Evolutionary conservation across 805 yeast genomes (phyloP), one percentile per base, ranked within the genome.

Genomic region (Ogataea nakhonphanomensis): DNA sequence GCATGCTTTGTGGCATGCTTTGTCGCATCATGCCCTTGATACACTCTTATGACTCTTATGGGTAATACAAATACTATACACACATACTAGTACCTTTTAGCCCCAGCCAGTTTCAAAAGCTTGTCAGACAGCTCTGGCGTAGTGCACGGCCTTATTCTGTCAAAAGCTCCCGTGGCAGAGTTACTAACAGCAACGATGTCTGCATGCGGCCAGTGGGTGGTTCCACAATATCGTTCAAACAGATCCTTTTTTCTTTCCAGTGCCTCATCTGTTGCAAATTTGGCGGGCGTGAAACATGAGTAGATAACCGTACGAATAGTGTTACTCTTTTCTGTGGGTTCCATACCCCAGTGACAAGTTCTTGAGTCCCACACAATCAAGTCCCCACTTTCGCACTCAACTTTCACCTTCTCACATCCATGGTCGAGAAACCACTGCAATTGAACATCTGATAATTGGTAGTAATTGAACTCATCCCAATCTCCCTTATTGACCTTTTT

Each of bases 281-380:
- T 55, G 7, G 61, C 58, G 8, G 66, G 62, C 2, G 61, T 51
- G 36, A 58, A 60, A 25, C 57, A 49, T 12, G 55, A 46, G 39
- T 60, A 60, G 8, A 59, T 56, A 20, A 57, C 49, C 1, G 63
- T 50, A 48, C 65, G 52, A 31, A 61, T 51, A 15, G 41, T 41
- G 11, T 50, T 45, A 20, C 56, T 39, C 8, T 46, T 51, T 3
- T 45, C 50, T 14, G 47, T 49, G 26, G 63, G 65, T 14, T 48
- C 52, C 31, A 43, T 50, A 13, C 65, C 64, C 49, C 55, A 59
- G 41, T 60, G 66, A 20, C 49, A 41, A 2, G 53, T 48, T 49
- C 64, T 51, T 7, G 66, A 60, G 39, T 60, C 66, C 66, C 66
- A 62, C 5, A 62, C 23, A 21, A 62, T 54, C 34, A 61, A 44